These are phyloP conservation scores for Papiliotrema nemorosa DNA, from an alignment of 1,284 basidiomycete genomes.

Conservation along the genomic window DNA sequence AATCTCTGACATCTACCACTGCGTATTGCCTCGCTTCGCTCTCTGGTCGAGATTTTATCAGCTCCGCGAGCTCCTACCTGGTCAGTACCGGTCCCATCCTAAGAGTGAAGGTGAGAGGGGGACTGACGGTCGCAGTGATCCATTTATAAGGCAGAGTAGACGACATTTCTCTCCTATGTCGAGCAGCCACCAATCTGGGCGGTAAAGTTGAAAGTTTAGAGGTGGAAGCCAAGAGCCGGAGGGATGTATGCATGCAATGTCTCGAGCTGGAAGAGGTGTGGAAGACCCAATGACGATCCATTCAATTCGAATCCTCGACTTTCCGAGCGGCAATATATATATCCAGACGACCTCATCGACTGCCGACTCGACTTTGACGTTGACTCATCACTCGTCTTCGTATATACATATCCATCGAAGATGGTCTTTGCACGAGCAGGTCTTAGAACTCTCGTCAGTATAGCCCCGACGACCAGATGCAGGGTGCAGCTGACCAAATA, in stretches of 20 bases:
- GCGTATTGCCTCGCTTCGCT: conserved; percentile 31
- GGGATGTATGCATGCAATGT: not conserved
- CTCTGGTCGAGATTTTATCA: conserved; percentile 39
- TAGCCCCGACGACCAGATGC: not conserved
- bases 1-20: conserved; percentile 47
- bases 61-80: conserved; percentile 38
- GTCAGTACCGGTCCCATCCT: not conserved
- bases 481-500: conserved; percentile 16
- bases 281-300: not conserved
- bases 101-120: not conserved
- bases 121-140: conserved; percentile 38
- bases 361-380: too few species aligned
- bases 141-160: conserved; percentile 40
- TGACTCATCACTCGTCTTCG: conserved; percentile 1
- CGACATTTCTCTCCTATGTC: conserved; percentile 25
- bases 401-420: conserved; percentile 4
- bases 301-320: not conserved
- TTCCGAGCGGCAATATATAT: not conserved
- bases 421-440: conserved; percentile 46
- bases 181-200: not conserved
- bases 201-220: not conserved
- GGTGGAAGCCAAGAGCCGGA: too few species aligned
- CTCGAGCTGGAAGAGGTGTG: too few species aligned
- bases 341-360: too few species aligned
- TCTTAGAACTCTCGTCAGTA: conserved; percentile 42